These are phyloP conservation scores for Penicillium sp. DNA, from an alignment of 2,329 filamentous ascomycete genomes.

Conservation along the genomic window DNA sequence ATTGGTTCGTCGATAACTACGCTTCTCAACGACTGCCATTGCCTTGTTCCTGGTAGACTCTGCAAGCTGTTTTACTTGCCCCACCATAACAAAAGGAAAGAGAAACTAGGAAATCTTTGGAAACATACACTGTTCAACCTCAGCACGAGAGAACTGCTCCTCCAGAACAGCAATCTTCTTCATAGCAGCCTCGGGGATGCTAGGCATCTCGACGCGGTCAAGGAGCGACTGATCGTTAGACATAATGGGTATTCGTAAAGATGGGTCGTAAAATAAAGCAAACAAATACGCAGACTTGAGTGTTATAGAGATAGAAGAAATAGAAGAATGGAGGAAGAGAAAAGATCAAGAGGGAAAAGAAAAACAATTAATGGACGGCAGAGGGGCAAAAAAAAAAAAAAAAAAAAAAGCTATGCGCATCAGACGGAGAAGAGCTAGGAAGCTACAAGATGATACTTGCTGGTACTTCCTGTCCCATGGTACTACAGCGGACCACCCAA, in stretches of 20 bases:
- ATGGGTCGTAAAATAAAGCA: not conserved
- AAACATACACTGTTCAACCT: conserved; percentile 74
- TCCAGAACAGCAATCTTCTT: conserved; percentile 72
- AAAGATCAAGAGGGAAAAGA: conserved; percentile 4
- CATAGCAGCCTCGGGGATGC: conserved; percentile 47
- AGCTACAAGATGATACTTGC: conserved; percentile 12
- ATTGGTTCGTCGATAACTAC: not conserved
- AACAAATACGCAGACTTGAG: conserved; percentile 1
- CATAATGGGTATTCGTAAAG: conserved; percentile 15
- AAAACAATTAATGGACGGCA: conserved; percentile 3
- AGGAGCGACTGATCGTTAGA: conserved; percentile 31
- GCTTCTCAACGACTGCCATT: not conserved
- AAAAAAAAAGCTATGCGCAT: conserved; percentile 20
- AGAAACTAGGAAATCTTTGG: not conserved
- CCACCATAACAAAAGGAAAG: not conserved
- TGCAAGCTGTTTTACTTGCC: not conserved
- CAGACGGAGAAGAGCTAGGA: conserved; percentile 13
- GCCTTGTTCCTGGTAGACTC: not conserved
- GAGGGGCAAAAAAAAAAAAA: conserved; percentile 10
- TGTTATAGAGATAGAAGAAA: not conserved
- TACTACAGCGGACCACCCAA: not conserved
- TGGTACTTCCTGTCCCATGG: conserved; percentile 1
- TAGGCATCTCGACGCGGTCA: conserved; percentile 35
- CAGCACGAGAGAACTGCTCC: conserved; percentile 77
- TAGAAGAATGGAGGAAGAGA: not conserved